Base-by-base conservation (phyloP, 1,284 basidiomycete species). In the Moesziomyces parantarcticus region DNA sequence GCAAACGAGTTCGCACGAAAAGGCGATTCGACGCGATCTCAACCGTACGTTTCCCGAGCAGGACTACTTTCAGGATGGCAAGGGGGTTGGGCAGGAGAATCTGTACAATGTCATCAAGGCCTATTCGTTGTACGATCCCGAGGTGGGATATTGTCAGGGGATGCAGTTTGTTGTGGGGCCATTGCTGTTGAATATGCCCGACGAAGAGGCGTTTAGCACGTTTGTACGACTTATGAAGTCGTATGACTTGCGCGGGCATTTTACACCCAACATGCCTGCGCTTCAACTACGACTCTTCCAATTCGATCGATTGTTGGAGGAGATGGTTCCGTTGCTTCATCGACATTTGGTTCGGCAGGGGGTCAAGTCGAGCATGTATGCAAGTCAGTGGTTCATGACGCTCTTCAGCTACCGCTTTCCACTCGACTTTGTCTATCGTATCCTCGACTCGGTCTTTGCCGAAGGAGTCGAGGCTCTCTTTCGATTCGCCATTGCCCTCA, bases 131-230 rank as follows among this genome's bases (percentile, higher is more conserved):
- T 94, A 95, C 84, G 96, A 99, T 84, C 88, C 91, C 18, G 91
- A 94, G 84, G 95, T 97, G 18, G 96, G 96, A 3, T 99, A 99
- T 81, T 98, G 95, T 73, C 96, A 99, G 85, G 96, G 96, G n/a
- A 82, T 83, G 80, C 77, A 78, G 1, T 99, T 99, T 83, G 90
- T 99, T 54, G 95, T 95, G 3, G 97, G 96, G 0, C 92, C 96
- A 23, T 85, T 99, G 20, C 85, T 99, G 21, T 87, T 99, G 25
- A 97, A 98, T 80, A 83, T 83, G 81, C 81, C 81, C 5, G 81
- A 81, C 29, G 81, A 83, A 50, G 96, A 99, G 85, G 96, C 96
- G 0, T 99, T 99, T 84, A 94, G 91, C 75, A 89, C 98, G 5
- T 88, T 99, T 18, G 94, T 97, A n/a, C 88, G 96, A 57, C 85